Evolutionary conservation across 306 rosid species (phyloP), one percentile per base, ranked within the genome.

Genomic region (Corylus avellana): DNA sequence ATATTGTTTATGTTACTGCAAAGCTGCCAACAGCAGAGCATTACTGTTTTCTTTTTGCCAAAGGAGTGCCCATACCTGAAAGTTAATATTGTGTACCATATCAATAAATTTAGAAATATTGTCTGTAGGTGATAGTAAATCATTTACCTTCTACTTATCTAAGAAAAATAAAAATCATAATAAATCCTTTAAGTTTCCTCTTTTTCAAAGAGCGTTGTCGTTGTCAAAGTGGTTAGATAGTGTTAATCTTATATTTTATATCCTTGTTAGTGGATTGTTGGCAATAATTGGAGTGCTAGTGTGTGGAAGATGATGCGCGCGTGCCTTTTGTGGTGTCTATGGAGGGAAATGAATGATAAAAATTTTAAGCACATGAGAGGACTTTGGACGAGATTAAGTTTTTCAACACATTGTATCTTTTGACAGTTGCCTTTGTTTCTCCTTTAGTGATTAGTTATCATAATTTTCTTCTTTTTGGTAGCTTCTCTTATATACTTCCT

Each of bases 41-140:
- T 68, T 55, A 70, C 59, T 70, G 4, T 54, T 74, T 47, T 70
- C 32, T 67, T 84, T 62, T 81, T 4, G n/a, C 37, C 54, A 49
- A 77, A 75, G 37, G 35, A 20, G 20, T 70, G 70, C 12, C 12
- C 27, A 62, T 39, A 56, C 37, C 72, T 75, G 67, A 50, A 73
- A 58, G 27, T 12, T 4, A 6, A 55, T 54, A 69, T 17, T 29
- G 55, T 29, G 55, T 5, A 17, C 48, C 73, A 12, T 10, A 37
- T 35, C 81, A 54, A 35, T 20, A 44, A 48, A 25, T 56, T 48
- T 51, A 32, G 10, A 58, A 73, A 66, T 66, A 37, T n/a, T 39
- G 25, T 64, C 1, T 35, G 70, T 5, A 12, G 44, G 18, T 62
- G 27, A 62, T 4, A 62, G 17, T 62, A 62, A 62, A 62, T 62